These are phyloP conservation scores for Mariannaea elegans DNA, from an alignment of 2,329 filamentous ascomycete genomes.

Conservation along the genomic window DNA sequence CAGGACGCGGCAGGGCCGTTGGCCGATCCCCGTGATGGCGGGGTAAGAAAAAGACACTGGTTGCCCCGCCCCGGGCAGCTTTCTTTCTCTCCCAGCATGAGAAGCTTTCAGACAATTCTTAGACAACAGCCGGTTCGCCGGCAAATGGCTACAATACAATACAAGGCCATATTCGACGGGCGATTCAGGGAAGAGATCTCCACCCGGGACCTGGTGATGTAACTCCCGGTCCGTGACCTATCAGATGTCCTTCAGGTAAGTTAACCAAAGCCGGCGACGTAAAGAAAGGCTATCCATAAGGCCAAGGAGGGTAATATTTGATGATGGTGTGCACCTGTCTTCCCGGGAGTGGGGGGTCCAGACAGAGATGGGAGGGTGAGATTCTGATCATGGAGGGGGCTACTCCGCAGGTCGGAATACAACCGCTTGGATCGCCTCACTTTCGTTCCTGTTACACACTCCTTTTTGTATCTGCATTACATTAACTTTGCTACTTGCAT, in stretches of 20 bases:
- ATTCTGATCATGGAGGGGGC: constrained; percentile 3
- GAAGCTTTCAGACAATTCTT: background rate
- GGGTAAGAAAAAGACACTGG: constrained; percentile 23
- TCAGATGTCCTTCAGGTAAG: constrained; percentile 8
- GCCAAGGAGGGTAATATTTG: constrained; percentile 18
- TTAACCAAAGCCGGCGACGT: constrained; percentile 27
- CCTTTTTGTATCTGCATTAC: background rate
- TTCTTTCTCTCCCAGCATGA: background rate
- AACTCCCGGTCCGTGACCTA: constrained; percentile 23
- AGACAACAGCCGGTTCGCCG: constrained; percentile 20
- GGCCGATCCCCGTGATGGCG: constrained; percentile 32
- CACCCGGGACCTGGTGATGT: constrained; percentile 5
- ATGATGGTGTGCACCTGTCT: constrained; percentile 17
- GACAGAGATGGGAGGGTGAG: background rate
- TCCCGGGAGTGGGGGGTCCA: background rate
- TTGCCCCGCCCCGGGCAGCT: constrained; percentile 18
- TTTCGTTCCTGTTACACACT: background rate
- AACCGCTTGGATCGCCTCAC: background rate
- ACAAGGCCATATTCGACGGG: background rate
- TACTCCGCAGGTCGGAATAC: too few relatives aligned
- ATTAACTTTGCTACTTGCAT: too few relatives aligned
- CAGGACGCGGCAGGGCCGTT: background rate
- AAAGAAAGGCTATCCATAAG: constrained; percentile 5
- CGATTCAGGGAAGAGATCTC: background rate
- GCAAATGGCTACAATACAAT: constrained; percentile 6